Evolutionary conservation across 768 basidiomycete genomes (phyloP), one percentile per base, ranked within the genome.

Genomic region (Terana coerulea): DNA sequence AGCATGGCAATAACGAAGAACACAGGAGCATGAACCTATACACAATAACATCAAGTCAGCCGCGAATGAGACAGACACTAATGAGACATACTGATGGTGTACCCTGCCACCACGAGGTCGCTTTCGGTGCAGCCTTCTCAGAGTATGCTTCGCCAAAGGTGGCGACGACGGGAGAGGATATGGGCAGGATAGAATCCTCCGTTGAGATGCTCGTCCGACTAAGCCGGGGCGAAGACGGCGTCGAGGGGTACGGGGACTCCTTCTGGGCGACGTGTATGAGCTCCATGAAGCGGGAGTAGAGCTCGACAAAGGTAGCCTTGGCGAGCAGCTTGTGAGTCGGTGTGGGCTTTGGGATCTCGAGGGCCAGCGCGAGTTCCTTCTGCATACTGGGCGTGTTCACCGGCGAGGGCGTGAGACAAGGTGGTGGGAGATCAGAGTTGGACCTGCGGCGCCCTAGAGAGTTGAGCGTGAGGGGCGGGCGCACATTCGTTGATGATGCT

Each of bases 1-100:
- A 87, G 80, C 36, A 86, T 66, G 31, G 86, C 78, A 49, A 90
- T 70, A 43, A 80, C 81, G 28, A 87, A 80, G n/a, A 90, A 76
- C 26, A 88, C 66, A 19, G 87, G 82, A 26, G 82, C 72, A 51
- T 83, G 76, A 3, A 82, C 64, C 76, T 77, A 52, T 22, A 34
- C 25, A 47, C 37, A 10, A n/a, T 10, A 39, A 39, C 37, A 39
- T 39, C 39, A 15, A 19, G 15, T 10, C 21, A 5, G 21, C 10
- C 39, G 9, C 5, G 21, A 24, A 4, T 22, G 21, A 14, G 21
- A 34, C 22, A 47, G 46, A 21, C 17, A 52, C 31, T 25, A 53
- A 42, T 26, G 54, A 52, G n/a, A 67, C 73, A 53, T 56, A 75
- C 73, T 47, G 70, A 61, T 51, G 68, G 68, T 36, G 60, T 55